Base-by-base conservation (phyloP, 2,329 filamentous ascomycete species). In the Clonostachys sp. region DNA sequence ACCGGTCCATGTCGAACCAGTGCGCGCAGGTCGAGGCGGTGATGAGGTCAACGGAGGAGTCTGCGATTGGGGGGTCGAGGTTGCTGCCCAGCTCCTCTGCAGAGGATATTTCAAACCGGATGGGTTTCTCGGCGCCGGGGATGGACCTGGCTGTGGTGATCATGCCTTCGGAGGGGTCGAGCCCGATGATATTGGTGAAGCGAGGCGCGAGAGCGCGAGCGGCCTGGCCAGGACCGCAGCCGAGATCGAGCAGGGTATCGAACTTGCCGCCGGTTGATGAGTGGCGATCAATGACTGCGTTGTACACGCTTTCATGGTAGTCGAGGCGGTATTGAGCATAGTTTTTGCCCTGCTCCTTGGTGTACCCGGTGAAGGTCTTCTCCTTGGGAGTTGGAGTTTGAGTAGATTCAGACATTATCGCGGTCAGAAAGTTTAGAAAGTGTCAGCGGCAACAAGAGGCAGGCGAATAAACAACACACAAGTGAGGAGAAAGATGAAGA, bases 1-100 rank as follows among this genome's bases (percentile, higher is more conserved):
- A 39, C 14, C 12, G 7, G 36, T n/a, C 14, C 36, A 39, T 39
- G 58, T 85, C 73, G 60, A 87, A 87, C 83, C 83, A 87, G 59
- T 87, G 83, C 39, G 81, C 80, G 8, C 82, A 74, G 56, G 86
- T 81, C 8, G 69, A 74, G 5, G 71, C 70, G 0, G 68, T 73
- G 51, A 80, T 63, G n/a, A 80, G 58, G 54, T 80, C 77, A 9
- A 80, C 68, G 45, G 60, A 68, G 10, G 48, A 55, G 20, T 65
- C 63, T 3, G 50, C 51, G 5, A 73, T 49, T 1, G 36, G 36
- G 2, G 56, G 51, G 50, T 40, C 62, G 13, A 67, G 50, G 3
- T 60, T 47, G 3, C 51, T 46, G 16, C 64, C 67, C 3, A 78
- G 62, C 0, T 66, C 61, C 51, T 80, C 75, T 2, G 75, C 75